Evolutionary conservation across 441 rosid genomes (phyloP).

Genomic region (Oxalis stricta): DNA sequence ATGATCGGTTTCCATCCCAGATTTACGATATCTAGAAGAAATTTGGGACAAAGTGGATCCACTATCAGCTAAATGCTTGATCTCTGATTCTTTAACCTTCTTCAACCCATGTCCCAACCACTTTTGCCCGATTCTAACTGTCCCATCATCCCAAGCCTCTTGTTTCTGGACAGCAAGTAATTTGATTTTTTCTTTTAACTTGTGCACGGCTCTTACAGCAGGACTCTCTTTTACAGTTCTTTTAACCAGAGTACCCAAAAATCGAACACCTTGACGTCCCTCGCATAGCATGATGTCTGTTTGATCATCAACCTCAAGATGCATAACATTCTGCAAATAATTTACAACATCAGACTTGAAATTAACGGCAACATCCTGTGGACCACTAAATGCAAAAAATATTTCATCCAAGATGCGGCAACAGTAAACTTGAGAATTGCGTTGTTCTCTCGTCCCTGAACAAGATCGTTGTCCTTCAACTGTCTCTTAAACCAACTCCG

Average conservation of each 20-base stretch:
- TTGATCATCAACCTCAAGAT: conserved; percentile 37
- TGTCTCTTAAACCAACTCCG: conserved; percentile 82
- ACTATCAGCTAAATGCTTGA: conserved; percentile 56
- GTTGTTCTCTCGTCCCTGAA: conserved; percentile 10
- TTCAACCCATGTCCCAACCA: conserved; percentile 87
- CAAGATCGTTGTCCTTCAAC: conserved; percentile 34
- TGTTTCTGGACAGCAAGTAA: conserved; percentile 61
- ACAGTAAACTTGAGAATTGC: conserved; percentile 37
- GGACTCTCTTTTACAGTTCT: conserved; percentile 50
- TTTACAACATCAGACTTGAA: conserved; percentile 42
- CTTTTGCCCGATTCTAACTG: conserved; percentile 70
- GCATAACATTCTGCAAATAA: conserved; percentile 36
- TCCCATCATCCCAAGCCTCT: conserved; percentile 75
- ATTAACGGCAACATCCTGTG: conserved; percentile 39
- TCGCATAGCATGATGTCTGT: conserved; percentile 30
- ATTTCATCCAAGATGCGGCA: conserved; percentile 87
- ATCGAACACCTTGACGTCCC: conserved; percentile 40
- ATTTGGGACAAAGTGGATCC: conserved; percentile 55
- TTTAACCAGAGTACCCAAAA: conserved; percentile 53
- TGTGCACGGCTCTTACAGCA: conserved; percentile 63
- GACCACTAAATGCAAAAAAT: conserved; percentile 60
- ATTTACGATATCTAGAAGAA: conserved; percentile 60
- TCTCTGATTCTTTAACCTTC: conserved; percentile 92
- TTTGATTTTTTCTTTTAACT: conserved; percentile 70
- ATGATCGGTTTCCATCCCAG: conserved; percentile 91